Base-by-base conservation (phyloP, 2,329 filamentous ascomycete species). In the Neofusicoccum sp. region DNA sequence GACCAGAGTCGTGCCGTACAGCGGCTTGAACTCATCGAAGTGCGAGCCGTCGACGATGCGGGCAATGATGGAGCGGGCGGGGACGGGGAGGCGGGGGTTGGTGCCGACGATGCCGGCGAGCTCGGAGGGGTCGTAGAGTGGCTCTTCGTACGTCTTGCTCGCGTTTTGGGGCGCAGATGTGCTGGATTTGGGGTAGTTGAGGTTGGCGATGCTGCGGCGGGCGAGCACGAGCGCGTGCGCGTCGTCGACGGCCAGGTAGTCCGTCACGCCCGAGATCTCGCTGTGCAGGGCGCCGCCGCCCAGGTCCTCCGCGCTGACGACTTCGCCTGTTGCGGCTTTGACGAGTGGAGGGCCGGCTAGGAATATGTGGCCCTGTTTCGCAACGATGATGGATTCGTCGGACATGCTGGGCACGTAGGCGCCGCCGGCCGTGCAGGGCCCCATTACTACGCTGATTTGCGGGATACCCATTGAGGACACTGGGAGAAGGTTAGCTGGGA, bases 351-450 rank as follows among this genome's bases (percentile, higher is more conserved):
- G 94, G 0, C 94, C 95, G 0, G 94, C 94, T 1, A 99, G 86
- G 81, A 98, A 99, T 74, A 99, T 97, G 69, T 96, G 93, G n/a
- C 94, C 94, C 76, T 97, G 93, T 59, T 93, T 90, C 72, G 92
- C 88, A 43, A 98, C 95, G 67, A 99, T 98, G 77, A 99, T 97
- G 74, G 88, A 93, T 83, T 98, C 95, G 75, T 98, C 95, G 65
- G 91, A 94, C 94, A 99, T 98, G 71, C 92, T 92, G 9, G 94
- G 94, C 9, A 98, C 93, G 75, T 99, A 98, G 29, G 94, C 94
- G 52, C 94, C 94, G 56, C 94, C 94, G 1, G 94, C 94, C 0
- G 95, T 99, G 79, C 95, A 99, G 47, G 94, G 91, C 0, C 94
- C 94, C 94, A 99, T 97, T 50, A 99, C 94, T 2, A 97, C 92